A percentile compares a stretch with the other conserved stretches of the same genome.
These are phyloP conservation scores for Pogostemon cablin DNA, from an alignment of 257 asterid species.

Conservation along the genomic window DNA sequence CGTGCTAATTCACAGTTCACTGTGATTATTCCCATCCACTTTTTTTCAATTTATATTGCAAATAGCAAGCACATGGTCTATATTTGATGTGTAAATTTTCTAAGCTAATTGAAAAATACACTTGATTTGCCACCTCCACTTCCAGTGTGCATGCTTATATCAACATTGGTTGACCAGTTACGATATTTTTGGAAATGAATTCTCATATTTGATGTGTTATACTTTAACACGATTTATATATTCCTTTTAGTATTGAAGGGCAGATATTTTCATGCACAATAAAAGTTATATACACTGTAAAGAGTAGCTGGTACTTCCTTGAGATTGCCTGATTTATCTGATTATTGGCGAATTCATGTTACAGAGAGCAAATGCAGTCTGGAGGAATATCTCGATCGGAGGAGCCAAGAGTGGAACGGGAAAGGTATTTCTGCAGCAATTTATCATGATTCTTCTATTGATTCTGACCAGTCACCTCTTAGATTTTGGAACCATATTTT, in stretches of 20 bases:
- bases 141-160: background rate
- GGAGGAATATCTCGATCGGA: constrained; percentile 86
- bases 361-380: constrained; percentile 77
- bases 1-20: background rate
- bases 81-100: background rate
- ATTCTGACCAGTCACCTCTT: background rate
- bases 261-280: background rate
- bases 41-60: background rate
- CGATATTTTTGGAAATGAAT: background rate
- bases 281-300: background rate
- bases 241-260: background rate
- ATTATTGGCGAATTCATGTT: constrained; percentile 14
- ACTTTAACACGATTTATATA: background rate
- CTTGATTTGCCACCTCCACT: background rate
- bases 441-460: background rate
- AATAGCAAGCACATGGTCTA: background rate
- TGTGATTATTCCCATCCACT: background rate
- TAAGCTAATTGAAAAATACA: background rate
- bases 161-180: background rate
- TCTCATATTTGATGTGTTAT: background rate
- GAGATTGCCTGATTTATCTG: background rate
- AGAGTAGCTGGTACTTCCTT: background rate
- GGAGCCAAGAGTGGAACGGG: constrained; percentile 88
- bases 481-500: background rate
- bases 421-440: constrained; percentile 47